Conservation (phyloP, 2,329 filamentous ascomycete species). For the Fusarium xyrophilum region DNA sequence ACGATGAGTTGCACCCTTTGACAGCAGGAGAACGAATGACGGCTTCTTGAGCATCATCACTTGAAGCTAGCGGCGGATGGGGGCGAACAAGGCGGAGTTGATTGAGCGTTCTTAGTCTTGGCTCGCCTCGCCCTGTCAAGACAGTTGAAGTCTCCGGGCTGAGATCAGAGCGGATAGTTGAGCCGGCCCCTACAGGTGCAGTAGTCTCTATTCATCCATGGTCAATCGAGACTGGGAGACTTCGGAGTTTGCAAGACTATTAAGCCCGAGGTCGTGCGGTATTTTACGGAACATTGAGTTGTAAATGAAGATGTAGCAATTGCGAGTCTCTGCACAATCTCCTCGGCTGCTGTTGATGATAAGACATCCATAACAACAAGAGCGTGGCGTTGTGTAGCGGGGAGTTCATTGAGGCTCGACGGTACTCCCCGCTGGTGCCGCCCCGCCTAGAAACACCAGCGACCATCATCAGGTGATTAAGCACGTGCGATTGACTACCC, state of each 20-base stretch:
- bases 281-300: background rate
- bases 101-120: background rate
- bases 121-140: background rate
- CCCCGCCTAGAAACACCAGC: background rate
- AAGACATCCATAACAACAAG: background rate
- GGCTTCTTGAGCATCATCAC: background rate
- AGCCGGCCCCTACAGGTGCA: constrained; percentile 9
- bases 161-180: constrained; percentile 11
- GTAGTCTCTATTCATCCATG: constrained; percentile 3
- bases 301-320: background rate
- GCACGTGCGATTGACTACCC: background rate
- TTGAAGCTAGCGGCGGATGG: constrained; percentile 7
- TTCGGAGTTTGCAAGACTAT: constrained; percentile 29
- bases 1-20: constrained; percentile 19
- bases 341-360: background rate
- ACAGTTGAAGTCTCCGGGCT: background rate
- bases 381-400: background rate
- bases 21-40: constrained; percentile 32
- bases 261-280: constrained; percentile 24
- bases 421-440: background rate
- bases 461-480: background rate
- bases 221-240: background rate
- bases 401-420: constrained; percentile 12
- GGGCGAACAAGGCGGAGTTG: background rate
- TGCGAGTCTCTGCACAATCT: background rate